phyloP scores from a whole-genome alignment of 2,329 filamentous ascomycete genomes.

The Fusarium sp. region DNA sequence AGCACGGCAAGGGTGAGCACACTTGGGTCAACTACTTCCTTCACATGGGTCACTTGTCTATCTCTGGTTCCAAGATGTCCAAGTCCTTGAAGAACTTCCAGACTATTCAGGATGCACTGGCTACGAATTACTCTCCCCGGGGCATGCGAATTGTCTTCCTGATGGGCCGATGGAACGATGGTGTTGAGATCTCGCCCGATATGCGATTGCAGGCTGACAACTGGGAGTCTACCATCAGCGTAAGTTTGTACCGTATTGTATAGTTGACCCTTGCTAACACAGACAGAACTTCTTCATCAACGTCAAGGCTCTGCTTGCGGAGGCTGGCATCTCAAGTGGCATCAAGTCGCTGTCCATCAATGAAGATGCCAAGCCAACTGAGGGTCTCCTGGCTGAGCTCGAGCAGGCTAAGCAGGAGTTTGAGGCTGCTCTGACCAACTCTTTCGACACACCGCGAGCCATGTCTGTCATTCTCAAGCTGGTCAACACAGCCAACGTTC shows the following conservation, averaged over 20 bases:
- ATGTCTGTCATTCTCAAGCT: constrained; percentile 81
- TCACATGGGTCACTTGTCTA: constrained; percentile 89
- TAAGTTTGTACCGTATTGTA: constrained; percentile 45
- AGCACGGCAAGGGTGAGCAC: constrained; percentile 59
- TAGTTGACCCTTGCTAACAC: constrained; percentile 27
- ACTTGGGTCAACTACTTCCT: constrained; percentile 97
- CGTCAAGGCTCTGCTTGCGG: constrained; percentile 61
- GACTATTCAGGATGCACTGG: constrained; percentile 84
- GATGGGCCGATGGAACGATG: constrained; percentile 87
- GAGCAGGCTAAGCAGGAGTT: constrained; percentile 64
- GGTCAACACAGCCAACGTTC: constrained; percentile 77
- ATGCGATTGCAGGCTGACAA: constrained; percentile 75
- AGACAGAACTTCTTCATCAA: constrained; percentile 65
- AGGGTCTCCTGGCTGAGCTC: constrained; percentile 52
- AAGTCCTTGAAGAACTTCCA: constrained; percentile 97
- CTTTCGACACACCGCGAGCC: constrained; percentile 82
- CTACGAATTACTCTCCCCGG: constrained; percentile 74
- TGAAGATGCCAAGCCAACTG: constrained; percentile 43
- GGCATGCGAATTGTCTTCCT: constrained; percentile 86
- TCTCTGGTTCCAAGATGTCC: constrained; percentile 92
- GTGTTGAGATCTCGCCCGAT: constrained; percentile 87
- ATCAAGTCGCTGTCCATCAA: constrained; percentile 52
- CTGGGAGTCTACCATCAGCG: constrained; percentile 82
- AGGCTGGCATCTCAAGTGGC: constrained; percentile 49
- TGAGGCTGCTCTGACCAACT: constrained; percentile 73